These are phyloP conservation scores for Podila clonocystis DNA, from an alignment of 192 early-diverging fungal genomes.

Conservation along the genomic window DNA sequence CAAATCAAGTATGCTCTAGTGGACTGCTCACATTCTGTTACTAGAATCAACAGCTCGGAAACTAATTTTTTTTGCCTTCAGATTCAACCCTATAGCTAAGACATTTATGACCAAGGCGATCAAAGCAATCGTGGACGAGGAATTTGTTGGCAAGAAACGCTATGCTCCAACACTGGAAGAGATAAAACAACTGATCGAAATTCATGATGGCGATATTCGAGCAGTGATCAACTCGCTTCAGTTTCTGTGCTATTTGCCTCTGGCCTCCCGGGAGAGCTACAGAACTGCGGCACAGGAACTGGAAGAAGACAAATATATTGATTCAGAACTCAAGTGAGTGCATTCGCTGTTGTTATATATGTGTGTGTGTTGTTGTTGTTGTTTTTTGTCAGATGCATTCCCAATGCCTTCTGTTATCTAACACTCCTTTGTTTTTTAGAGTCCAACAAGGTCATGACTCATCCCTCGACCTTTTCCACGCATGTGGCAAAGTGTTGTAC, in stretches of 20 bases:
- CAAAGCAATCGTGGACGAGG: conserved; percentile 50
- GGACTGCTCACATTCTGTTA: not conserved
- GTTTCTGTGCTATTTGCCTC: conserved; percentile 31
- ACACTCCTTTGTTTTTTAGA: not conserved
- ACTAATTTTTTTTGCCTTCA: conserved; percentile 9
- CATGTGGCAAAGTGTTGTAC: conserved; percentile 69
- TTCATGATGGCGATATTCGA: conserved; percentile 68
- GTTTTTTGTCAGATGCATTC: not conserved
- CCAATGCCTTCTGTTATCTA: not conserved
- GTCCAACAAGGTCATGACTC: conserved; percentile 35
- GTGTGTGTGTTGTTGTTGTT: no score
- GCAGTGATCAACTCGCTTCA: conserved; percentile 69
- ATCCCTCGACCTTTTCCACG: conserved; percentile 67
- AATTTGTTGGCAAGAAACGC: conserved; percentile 14
- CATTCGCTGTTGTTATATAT: no score
- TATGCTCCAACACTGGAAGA: conserved; percentile 22
- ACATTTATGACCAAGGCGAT: conserved; percentile 70
- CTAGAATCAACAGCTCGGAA: not conserved
- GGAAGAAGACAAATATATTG: conserved; percentile 16
- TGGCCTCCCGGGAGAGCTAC: conserved; percentile 10
- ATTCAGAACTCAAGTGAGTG: conserved; percentile 21
- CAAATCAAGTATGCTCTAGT: conserved; percentile 40
- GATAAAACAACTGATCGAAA: conserved; percentile 53
- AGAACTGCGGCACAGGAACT: conserved; percentile 5
- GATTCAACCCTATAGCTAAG: conserved; percentile 71